phyloP scores from a whole-genome alignment of 1,284 basidiomycete species.

The Porodaedalea pini region DNA sequence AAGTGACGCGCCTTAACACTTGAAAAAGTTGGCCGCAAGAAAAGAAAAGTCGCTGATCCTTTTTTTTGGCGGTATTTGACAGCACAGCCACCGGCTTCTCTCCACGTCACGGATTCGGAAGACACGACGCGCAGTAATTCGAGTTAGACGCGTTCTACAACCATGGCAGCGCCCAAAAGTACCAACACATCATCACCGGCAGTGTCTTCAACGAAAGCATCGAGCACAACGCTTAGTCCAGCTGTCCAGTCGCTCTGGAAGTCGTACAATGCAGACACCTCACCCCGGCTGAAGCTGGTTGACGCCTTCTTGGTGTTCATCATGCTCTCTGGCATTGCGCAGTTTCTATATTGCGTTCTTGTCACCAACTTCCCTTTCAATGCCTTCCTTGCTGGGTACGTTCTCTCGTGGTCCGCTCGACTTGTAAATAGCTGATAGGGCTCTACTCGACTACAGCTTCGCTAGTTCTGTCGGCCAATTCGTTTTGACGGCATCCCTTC shows the following conservation, averaged over 20 bases:
- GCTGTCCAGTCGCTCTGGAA: conserved; percentile 65
- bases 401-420: conserved; percentile 7
- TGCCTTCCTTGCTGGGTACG: conserved; percentile 92
- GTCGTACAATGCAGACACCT: conserved; percentile 76
- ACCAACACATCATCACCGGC: conserved; percentile 34
- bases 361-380: conserved; percentile 97
- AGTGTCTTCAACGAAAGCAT: conserved; percentile 35
- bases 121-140: not conserved
- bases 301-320: conserved; percentile 93
- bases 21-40: conserved; percentile 1
- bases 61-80: conserved; percentile 5
- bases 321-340: conserved; percentile 85
- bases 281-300: conserved; percentile 87
- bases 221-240: conserved; percentile 29
- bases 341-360: conserved; percentile 90
- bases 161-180: conserved; percentile 32
- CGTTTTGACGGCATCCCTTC: conserved; percentile 87
- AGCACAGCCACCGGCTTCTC: conserved; percentile 17
- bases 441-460: conserved; percentile 56
- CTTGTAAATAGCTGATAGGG: not conserved
- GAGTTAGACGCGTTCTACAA: not conserved
- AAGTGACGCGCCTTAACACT: not conserved
- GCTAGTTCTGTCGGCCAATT: conserved; percentile 94
- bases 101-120: conserved; percentile 15
- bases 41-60: conserved; percentile 1